phyloP scores from a whole-genome alignment of 805 yeast genomes.

The Wickerhamiella azyma region DNA sequence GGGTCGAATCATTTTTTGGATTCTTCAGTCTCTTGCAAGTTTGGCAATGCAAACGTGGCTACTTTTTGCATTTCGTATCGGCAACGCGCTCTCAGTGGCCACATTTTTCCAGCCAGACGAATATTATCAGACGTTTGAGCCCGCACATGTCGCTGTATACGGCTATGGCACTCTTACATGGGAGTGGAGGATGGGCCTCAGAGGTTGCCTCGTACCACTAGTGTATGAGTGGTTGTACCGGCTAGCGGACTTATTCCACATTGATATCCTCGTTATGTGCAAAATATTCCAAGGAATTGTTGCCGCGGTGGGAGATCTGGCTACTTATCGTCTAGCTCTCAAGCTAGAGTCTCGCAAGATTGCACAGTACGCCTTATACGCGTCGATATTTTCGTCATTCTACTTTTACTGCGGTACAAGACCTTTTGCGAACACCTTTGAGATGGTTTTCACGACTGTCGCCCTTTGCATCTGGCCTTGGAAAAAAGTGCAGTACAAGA shows the following conservation, averaged over 20 bases:
- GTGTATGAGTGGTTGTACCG: conserved; percentile 41
- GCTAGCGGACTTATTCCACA: conserved; percentile 23
- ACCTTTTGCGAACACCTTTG: conserved; percentile 75
- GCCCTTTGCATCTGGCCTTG: conserved; percentile 60
- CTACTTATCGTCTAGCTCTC: conserved; percentile 36
- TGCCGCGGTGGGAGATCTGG: conserved; percentile 61
- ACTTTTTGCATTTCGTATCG: conserved; percentile 27
- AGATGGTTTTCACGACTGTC: conserved; percentile 51
- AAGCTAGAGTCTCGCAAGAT: conserved; percentile 17
- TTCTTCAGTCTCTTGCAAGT: neutral
- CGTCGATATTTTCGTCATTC: conserved; percentile 55
- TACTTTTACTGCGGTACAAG: conserved; percentile 73
- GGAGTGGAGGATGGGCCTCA: conserved; percentile 75
- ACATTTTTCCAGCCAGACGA: conserved; percentile 97
- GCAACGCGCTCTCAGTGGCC: conserved; percentile 47
- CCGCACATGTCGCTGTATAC: conserved; percentile 63
- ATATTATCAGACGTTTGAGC: conserved; percentile 83
- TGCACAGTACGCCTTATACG: conserved; percentile 27
- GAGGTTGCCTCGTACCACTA: conserved; percentile 73
- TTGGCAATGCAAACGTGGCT: neutral
- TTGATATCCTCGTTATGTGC: conserved; percentile 35
- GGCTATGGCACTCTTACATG: conserved; percentile 81
- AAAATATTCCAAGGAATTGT: conserved; percentile 54
- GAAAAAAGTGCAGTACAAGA: neutral
- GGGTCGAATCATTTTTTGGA: conserved; percentile 78